phyloP scores from a whole-genome alignment of 2,329 filamentous ascomycete genomes.

The Arthroderma sp. region DNA sequence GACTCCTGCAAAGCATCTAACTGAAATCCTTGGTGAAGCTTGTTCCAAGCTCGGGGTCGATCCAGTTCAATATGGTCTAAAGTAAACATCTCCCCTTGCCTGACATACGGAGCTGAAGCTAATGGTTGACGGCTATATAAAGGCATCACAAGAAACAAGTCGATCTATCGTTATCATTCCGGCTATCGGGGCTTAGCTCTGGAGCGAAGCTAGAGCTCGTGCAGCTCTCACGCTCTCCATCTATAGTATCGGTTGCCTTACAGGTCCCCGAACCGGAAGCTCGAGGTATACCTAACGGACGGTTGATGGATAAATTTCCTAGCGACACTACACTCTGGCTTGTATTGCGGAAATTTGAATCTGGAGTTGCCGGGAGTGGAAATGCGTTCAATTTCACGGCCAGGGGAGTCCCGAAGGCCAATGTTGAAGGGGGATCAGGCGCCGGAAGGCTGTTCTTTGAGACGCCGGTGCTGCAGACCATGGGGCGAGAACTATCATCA shows the following conservation, averaged over 20 bases:
- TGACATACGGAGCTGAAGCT: background rate
- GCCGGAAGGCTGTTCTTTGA: constrained; percentile 79
- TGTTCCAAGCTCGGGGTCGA: constrained; percentile 67
- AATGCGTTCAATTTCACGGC: constrained; percentile 68
- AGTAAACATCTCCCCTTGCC: constrained; percentile 39
- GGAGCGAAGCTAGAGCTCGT: constrained; percentile 91
- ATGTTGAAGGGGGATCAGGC: constrained; percentile 37
- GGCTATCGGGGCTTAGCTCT: constrained; percentile 65
- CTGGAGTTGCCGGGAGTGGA: constrained; percentile 49
- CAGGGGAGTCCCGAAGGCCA: constrained; percentile 53
- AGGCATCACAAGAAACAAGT: constrained; percentile 74
- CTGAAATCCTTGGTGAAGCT: constrained; percentile 75
- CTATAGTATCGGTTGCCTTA: constrained; percentile 76
- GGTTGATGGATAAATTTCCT: constrained; percentile 72
- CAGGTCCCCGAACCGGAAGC: constrained; percentile 65
- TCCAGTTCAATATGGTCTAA: constrained; percentile 64
- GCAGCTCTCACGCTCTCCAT: constrained; percentile 69
- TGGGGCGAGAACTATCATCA: constrained; percentile 63
- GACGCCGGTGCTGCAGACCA: constrained; percentile 68
- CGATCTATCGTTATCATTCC: constrained; percentile 72
- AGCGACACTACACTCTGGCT: constrained; percentile 84
- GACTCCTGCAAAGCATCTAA: constrained; percentile 63
- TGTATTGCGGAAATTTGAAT: constrained; percentile 79
- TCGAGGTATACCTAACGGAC: constrained; percentile 47
- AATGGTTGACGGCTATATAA: background rate